Conservation (phyloP, 768 basidiomycete genomes). For the Scleroderma citrinum region DNA sequence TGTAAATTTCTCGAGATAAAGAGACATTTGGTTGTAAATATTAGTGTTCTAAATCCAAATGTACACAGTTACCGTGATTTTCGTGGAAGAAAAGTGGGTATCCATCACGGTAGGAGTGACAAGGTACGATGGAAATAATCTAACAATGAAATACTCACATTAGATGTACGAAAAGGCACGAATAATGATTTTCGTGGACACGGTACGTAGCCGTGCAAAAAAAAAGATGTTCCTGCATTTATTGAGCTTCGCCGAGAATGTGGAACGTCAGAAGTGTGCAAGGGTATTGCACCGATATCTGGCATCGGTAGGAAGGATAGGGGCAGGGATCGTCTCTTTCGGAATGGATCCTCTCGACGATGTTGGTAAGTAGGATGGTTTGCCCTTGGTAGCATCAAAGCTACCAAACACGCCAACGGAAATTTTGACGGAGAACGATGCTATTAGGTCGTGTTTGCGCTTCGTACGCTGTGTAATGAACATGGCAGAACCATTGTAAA, state of each 20-base stretch:
- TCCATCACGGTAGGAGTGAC: conserved; percentile 6
- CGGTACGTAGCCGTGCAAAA: too few relatives aligned
- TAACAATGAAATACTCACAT: conserved; percentile 29
- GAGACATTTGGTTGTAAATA: too few relatives aligned
- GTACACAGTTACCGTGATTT: conserved; percentile 21
- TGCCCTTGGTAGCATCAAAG: conserved; percentile 24
- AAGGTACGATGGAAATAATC: conserved; percentile 2
- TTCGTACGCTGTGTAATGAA: conserved; percentile 40
- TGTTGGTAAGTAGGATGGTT: conserved; percentile 20
- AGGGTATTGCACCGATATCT: conserved; percentile 13
- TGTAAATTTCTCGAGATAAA: too few relatives aligned
- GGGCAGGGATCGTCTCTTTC: conserved; percentile 22
- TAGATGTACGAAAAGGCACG: too few relatives aligned
- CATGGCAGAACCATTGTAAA: conserved; percentile 33
- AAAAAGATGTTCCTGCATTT: conserved; percentile 11
- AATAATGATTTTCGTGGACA: too few relatives aligned
- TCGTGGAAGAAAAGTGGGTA: conserved; percentile 12
- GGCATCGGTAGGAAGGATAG: conserved; percentile 14
- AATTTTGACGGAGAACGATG: conserved; percentile 41
- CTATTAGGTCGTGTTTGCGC: conserved; percentile 42
- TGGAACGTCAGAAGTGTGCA: conserved; percentile 14
- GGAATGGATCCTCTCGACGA: conserved; percentile 15
- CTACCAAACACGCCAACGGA: conserved; percentile 36
- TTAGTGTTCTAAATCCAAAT: conserved; percentile 3
- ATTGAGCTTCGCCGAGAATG: conserved; percentile 7